Evolutionary conservation across 2,329 filamentous ascomycete genomes (phyloP), one percentile per base, ranked within the genome.

Genomic region (Chrysoporthe austroafricana): DNA sequence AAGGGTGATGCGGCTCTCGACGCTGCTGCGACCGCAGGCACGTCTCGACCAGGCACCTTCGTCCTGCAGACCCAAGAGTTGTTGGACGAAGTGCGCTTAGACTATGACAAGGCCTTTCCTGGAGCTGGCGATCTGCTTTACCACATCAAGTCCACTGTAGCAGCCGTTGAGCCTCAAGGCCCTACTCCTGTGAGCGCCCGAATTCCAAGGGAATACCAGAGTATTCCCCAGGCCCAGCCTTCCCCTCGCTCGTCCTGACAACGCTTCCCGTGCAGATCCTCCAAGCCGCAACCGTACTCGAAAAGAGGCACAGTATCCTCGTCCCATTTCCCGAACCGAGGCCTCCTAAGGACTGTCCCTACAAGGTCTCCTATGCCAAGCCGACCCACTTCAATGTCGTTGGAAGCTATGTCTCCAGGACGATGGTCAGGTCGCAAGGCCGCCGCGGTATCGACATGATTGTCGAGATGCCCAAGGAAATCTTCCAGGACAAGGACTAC

Each of bases 401-500:
- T 43, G 96, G 96, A 62, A 97, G 94, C 79, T 95, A 96, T 81
- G 87, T 91, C 13, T 83, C 92, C 63, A 90, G 88, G 77, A 94
- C 90, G 2, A 90, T 93, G 79, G 82, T 88, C 67, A 91, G 91
- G 73, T 83, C 84, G 13, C 87, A 90, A 72, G 79, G 80, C 61
- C 78, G 77, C 36, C 80, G 90, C 36, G 83, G 86, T 18, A 84
- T 97, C 69, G 95, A 98, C 78, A 87, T 98, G 85, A 89, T 95
- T 6, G 88, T 97, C 18, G 91, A 91, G 60, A 96, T 99, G 88
- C 95, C 96, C 5, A 78, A 82, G 67, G 81, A 86, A 0, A 80
- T 97, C 14, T 94, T 98, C 74, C 93, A 97, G 75, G 92, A 96
- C 57, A 98, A 98, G 79, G 96, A 99, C 79, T 97, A 95, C 77